Conservation (phyloP, 2,329 filamentous ascomycete species). For the Raffaelea deltoideospora region DNA sequence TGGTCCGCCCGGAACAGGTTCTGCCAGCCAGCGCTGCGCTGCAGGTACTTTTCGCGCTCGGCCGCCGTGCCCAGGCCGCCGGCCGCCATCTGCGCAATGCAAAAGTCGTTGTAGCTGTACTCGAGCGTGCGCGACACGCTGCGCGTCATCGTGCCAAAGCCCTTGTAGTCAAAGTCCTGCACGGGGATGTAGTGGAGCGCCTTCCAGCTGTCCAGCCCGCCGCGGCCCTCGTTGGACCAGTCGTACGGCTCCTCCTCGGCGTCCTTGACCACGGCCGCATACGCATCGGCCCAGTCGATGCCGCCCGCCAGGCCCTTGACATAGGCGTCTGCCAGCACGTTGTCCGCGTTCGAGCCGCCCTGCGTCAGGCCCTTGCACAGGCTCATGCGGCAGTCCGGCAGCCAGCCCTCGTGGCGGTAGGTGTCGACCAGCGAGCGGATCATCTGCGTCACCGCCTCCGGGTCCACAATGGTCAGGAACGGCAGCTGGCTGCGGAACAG, state of each 20-base stretch:
- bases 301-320: constrained; percentile 47
- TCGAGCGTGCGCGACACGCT: constrained; percentile 60
- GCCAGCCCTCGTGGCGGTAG: constrained; percentile 52
- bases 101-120: constrained; percentile 66
- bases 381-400: constrained; percentile 66
- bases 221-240: constrained; percentile 56
- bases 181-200: constrained; percentile 54
- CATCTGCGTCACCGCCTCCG: constrained; percentile 47
- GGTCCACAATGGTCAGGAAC: constrained; percentile 53
- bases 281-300: constrained; percentile 53
- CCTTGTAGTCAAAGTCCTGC: constrained; percentile 49
- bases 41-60: constrained; percentile 44
- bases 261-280: constrained; percentile 44
- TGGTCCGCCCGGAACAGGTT: constrained; percentile 50
- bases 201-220: constrained; percentile 60
- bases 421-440: constrained; percentile 57
- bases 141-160: constrained; percentile 54
- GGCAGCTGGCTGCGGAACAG: constrained; percentile 54
- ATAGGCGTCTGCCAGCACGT: constrained; percentile 51
- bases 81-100: constrained; percentile 47
- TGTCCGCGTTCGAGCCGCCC: constrained; percentile 60
- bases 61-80: constrained; percentile 31
- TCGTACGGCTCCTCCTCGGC: constrained; percentile 55
- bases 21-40: constrained; percentile 48
- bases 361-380: constrained; percentile 60